Percentiles rank a stretch among this genome's conserved stretches.
These are phyloP conservation scores for Coemansia asiatica DNA, from an alignment of 192 early-diverging fungal species.

Conservation along the genomic window DNA sequence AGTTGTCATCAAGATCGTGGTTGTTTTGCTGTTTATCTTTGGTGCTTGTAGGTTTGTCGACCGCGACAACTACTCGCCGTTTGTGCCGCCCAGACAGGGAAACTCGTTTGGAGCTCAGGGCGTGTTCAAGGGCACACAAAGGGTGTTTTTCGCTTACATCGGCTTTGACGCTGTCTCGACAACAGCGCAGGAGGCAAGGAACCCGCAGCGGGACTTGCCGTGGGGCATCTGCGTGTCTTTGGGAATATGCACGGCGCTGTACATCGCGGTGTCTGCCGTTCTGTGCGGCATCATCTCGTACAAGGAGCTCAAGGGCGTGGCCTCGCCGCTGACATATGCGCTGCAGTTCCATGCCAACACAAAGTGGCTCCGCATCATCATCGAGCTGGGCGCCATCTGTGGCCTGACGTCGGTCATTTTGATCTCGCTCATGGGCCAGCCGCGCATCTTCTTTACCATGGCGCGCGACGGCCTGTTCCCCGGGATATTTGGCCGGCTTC, in stretches of 20 bases:
- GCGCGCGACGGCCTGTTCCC: constrained; percentile 86
- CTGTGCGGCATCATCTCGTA: constrained; percentile 75
- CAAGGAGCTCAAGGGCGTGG: constrained; percentile 36
- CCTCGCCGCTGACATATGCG: constrained; percentile 60
- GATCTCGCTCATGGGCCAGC: constrained; percentile 73
- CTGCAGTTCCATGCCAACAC: constrained; percentile 48
- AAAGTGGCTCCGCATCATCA: constrained; percentile 71
- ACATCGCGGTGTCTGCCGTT: constrained; percentile 70
- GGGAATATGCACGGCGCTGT: constrained; percentile 74
- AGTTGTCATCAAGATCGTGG: constrained; percentile 71
- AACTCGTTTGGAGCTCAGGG: constrained; percentile 68
- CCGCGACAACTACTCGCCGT: constrained; percentile 70
- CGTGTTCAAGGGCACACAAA: constrained; percentile 68
- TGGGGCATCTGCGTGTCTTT: constrained; percentile 85
- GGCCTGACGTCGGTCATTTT: constrained; percentile 83
- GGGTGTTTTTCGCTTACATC: constrained; percentile 81
- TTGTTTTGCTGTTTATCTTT: constrained; percentile 80
- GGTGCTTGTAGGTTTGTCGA: constrained; percentile 69
- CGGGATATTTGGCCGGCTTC: constrained; percentile 64
- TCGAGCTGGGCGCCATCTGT: constrained; percentile 74
- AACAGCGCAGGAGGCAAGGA: constrained; percentile 76
- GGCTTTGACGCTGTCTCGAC: constrained; percentile 90
- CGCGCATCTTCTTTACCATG: constrained; percentile 88
- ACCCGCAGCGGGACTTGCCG: constrained; percentile 79
- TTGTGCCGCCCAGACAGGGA: constrained; percentile 67